These are phyloP conservation scores for Rhizopus arrhizus DNA, from an alignment of 371 early-diverging fungal species.

Conservation along the genomic window DNA sequence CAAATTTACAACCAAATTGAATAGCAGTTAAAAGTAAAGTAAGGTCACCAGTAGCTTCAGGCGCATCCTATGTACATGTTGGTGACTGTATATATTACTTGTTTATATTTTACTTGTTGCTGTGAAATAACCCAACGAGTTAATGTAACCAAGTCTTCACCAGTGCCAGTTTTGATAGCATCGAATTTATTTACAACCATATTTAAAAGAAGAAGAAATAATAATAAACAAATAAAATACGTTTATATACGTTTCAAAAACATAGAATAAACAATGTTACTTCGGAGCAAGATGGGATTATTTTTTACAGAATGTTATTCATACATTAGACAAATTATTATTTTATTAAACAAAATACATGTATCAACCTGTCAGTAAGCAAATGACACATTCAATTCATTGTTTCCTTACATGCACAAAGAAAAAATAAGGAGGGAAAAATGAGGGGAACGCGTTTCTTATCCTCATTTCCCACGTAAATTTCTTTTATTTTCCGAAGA, in stretches of 20 bases:
- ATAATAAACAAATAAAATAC: slow-evolving; percentile 2
- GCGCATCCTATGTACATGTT: slow-evolving; percentile 43
- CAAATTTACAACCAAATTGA: slow-evolving; percentile 96
- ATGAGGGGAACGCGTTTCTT: no score
- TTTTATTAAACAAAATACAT: no score
- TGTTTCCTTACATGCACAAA: background rate
- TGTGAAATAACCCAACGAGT: slow-evolving; percentile 90
- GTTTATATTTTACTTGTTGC: slow-evolving; percentile 66
- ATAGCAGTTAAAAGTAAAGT: slow-evolving; percentile 88
- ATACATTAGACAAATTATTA: no score
- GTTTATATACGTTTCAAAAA: no score
- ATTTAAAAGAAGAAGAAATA: background rate
- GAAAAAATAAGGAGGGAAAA: slow-evolving; percentile 8
- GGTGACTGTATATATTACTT: background rate
- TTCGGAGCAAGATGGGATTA: no score
- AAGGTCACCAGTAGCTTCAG: slow-evolving; percentile 94
- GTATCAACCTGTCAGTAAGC: no score
- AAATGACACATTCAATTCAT: no score
- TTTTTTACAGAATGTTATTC: no score
- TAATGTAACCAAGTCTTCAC: slow-evolving; percentile 92
- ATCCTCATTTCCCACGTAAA: no score
- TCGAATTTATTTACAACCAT: slow-evolving; percentile 38
- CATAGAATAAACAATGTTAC: no score
- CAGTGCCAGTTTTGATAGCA: slow-evolving; percentile 48
- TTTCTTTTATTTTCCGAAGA: no score